phyloP scores from a whole-genome alignment of 441 rosid genomes.

The Lagerstroemia fauriei region DNA sequence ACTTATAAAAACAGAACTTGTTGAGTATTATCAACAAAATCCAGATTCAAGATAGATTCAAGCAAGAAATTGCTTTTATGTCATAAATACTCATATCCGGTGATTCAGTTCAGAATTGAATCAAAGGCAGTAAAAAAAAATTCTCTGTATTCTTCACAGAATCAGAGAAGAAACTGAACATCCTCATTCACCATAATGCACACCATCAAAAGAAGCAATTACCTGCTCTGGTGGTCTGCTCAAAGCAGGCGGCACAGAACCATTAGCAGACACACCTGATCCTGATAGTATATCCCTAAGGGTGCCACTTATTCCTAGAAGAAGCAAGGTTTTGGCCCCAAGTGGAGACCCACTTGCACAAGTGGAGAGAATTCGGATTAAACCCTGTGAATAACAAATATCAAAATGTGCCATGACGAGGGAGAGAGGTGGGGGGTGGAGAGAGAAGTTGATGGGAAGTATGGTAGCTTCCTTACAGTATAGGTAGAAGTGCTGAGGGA shows the following conservation, averaged over 20 bases:
- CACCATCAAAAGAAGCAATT: conserved; percentile 9
- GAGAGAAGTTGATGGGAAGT: conserved; percentile 33
- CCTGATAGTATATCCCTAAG: conserved; percentile 89
- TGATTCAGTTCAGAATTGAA: neutral
- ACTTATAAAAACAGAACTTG: no score
- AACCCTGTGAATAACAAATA: conserved; percentile 54
- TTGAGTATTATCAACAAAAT: no score
- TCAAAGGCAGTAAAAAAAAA: neutral
- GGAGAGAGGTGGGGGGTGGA: neutral
- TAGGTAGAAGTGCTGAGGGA: conserved; percentile 86
- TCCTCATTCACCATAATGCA: neutral
- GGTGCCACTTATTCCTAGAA: conserved; percentile 88
- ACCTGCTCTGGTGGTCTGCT: conserved; percentile 99
- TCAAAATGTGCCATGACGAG: conserved; percentile 16
- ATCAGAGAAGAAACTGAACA: neutral
- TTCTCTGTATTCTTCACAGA: neutral
- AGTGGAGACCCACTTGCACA: conserved; percentile 97
- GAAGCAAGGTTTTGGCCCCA: conserved; percentile 87
- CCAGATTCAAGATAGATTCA: neutral
- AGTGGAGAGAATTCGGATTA: conserved; percentile 88
- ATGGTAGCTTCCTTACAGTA: conserved; percentile 55
- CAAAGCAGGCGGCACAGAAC: conserved; percentile 82
- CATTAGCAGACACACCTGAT: conserved; percentile 81
- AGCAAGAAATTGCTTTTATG: neutral
- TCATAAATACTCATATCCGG: neutral